A percentile compares a stretch with the other conserved stretches of the same genome.
Evolutionary conservation across 768 basidiomycete genomes (phyloP).

Genomic region (Mrakia frigida): DNA sequence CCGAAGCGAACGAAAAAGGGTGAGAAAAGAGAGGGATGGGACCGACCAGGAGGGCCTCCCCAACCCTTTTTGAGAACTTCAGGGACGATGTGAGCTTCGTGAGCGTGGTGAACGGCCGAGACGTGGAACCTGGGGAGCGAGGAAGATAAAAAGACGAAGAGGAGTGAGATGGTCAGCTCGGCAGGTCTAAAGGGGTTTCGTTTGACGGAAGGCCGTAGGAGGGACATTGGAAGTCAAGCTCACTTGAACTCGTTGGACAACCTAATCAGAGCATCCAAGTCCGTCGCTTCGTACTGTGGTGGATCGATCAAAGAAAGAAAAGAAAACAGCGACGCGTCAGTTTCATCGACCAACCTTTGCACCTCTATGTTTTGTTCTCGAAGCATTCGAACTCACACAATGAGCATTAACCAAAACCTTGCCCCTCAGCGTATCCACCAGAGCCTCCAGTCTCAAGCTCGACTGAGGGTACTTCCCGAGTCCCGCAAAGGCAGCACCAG

Average conservation of each 20-base stretch:
- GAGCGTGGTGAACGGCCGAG: constrained; percentile 49
- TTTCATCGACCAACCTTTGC: too few species aligned
- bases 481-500: not conserved
- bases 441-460: constrained; percentile 18
- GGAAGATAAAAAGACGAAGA: not conserved
- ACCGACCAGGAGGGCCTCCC: constrained; percentile 51
- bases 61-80: constrained; percentile 65
- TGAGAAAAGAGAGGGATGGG: not conserved
- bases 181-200: not conserved
- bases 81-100: constrained; percentile 76
- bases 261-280: constrained; percentile 47
- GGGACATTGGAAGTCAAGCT: constrained; percentile 59
- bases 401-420: constrained; percentile 46
- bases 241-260: constrained; percentile 70
- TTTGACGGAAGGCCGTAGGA: constrained; percentile 34
- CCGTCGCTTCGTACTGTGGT: not conserved
- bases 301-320: too few species aligned
- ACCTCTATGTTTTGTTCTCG: too few species aligned
- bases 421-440: constrained; percentile 7
- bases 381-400: constrained; percentile 51
- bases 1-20: constrained; percentile 57
- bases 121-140: constrained; percentile 36
- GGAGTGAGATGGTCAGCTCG: not conserved
- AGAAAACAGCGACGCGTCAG: too few species aligned
- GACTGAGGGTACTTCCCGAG: constrained; percentile 12